Evolutionary conservation across 306 rosid species (phyloP).

Genomic region (Gleditsia sinensis): DNA sequence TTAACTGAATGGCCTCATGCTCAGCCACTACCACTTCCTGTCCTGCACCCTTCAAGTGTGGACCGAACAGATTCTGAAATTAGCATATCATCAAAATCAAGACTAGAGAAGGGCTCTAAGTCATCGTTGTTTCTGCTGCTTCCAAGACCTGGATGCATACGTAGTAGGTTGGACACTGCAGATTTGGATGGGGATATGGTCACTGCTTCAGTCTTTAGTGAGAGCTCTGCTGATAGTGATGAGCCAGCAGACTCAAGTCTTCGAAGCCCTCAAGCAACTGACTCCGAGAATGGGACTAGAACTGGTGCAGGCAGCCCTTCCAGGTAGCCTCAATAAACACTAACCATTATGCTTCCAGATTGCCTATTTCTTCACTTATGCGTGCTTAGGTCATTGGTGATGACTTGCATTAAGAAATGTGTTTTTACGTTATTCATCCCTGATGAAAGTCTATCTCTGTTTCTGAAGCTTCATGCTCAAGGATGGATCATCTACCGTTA

Average conservation of each 20-base stretch:
- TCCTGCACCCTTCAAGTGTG: constrained; percentile 61
- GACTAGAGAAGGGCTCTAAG: constrained; percentile 53
- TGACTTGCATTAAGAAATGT: constrained; percentile 29
- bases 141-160: constrained; percentile 79
- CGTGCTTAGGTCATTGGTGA: constrained; percentile 29
- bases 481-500: constrained; percentile 58
- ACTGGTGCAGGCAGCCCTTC: constrained; percentile 73
- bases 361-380: constrained; percentile 26
- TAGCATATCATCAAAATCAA: constrained; percentile 50
- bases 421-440: constrained; percentile 42
- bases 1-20: constrained; percentile 83
- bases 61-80: constrained; percentile 86
- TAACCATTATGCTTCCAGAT: constrained; percentile 23
- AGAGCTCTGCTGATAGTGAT: constrained; percentile 73
- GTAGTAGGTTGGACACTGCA: constrained; percentile 53
- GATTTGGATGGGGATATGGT: constrained; percentile 82
- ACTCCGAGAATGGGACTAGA: constrained; percentile 70
- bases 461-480: constrained; percentile 68
- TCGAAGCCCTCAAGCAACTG: constrained; percentile 76
- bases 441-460: constrained; percentile 31
- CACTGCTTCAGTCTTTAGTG: constrained; percentile 72
- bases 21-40: constrained; percentile 96
- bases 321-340: constrained; percentile 63
- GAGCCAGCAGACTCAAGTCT: constrained; percentile 71
- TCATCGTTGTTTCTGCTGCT: constrained; percentile 66